Evolutionary conservation across 2,329 filamentous ascomycete species (phyloP).

Genomic region (Biscogniauxia marginata): DNA sequence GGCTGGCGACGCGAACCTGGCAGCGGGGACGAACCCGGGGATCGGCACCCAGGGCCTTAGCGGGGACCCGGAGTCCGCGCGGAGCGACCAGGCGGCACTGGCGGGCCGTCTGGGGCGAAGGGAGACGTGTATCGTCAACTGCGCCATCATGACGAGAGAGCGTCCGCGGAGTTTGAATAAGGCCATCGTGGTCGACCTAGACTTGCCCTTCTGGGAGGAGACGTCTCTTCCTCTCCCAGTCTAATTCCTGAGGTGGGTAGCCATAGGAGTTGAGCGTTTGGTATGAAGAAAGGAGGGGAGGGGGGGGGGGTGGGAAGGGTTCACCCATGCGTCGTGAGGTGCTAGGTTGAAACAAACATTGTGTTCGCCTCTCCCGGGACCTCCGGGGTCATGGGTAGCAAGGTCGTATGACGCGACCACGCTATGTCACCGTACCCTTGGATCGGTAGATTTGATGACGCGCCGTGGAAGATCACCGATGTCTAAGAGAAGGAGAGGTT

Average conservation of each 20-base stretch:
- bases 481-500: neutral
- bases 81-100: conserved; percentile 42
- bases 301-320: too few species aligned
- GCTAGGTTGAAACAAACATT: too few species aligned
- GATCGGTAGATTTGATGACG: neutral
- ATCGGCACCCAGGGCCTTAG: conserved; percentile 40
- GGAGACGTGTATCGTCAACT: conserved; percentile 80
- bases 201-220: conserved; percentile 60
- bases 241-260: conserved; percentile 5
- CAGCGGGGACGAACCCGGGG: conserved; percentile 20
- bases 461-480: too few species aligned
- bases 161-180: conserved; percentile 69
- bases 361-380: too few species aligned
- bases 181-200: conserved; percentile 79
- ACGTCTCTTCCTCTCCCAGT: too few species aligned
- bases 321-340: too few species aligned
- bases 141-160: conserved; percentile 63
- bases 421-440: neutral
- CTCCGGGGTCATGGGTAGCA: too few species aligned
- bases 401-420: neutral
- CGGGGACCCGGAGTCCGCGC: conserved; percentile 39
- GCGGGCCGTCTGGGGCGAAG: conserved; percentile 44
- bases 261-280: too few species aligned
- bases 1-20: neutral
- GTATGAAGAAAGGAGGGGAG: neutral